These are phyloP conservation scores for Colletotrichum sp. DNA, from an alignment of 2,329 filamentous ascomycete species.

Conservation along the genomic window DNA sequence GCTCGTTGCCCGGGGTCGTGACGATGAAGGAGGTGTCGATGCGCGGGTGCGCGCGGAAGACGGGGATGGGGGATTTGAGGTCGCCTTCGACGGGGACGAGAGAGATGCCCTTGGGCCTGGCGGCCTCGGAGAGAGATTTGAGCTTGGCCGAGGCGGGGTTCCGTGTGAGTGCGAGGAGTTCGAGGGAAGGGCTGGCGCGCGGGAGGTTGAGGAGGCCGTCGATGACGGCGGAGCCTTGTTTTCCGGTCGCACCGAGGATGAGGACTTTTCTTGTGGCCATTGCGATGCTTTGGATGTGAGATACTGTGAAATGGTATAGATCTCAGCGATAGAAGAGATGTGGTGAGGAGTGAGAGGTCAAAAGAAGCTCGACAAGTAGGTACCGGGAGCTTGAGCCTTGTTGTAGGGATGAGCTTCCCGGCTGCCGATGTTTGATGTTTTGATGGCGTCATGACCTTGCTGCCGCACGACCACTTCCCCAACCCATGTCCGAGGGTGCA, in stretches of 20 bases:
- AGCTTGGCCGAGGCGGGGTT: conserved; percentile 7
- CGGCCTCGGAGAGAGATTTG: conserved; percentile 17
- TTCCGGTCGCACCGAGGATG: conserved; percentile 52
- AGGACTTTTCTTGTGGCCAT: conserved; percentile 40
- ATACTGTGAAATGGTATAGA: no score
- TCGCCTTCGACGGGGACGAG: conserved; percentile 25
- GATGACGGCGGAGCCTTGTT: conserved; percentile 49
- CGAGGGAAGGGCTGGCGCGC: not conserved
- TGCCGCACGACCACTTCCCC: conserved; percentile 10
- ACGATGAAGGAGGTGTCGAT: conserved; percentile 30
- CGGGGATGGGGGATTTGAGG: conserved; percentile 19
- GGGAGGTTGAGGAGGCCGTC: conserved; percentile 29
- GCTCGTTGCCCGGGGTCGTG: conserved; percentile 30
- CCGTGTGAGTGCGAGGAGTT: conserved; percentile 20
- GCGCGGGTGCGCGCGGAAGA: conserved; percentile 25
- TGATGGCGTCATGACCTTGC: conserved; percentile 8
- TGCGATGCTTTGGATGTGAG: not conserved
- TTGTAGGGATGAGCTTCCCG: conserved; percentile 3
- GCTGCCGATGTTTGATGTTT: not conserved
- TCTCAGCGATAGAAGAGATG: fast-evolving
- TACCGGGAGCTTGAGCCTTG: not conserved
- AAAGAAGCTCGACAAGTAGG: not conserved
- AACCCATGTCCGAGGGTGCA: conserved; percentile 9
- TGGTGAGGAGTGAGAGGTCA: not conserved
- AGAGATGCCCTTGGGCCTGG: conserved; percentile 1